Conservation (phyloP, 2,329 filamentous ascomycete species). For the Claviceps maximensis region DNA sequence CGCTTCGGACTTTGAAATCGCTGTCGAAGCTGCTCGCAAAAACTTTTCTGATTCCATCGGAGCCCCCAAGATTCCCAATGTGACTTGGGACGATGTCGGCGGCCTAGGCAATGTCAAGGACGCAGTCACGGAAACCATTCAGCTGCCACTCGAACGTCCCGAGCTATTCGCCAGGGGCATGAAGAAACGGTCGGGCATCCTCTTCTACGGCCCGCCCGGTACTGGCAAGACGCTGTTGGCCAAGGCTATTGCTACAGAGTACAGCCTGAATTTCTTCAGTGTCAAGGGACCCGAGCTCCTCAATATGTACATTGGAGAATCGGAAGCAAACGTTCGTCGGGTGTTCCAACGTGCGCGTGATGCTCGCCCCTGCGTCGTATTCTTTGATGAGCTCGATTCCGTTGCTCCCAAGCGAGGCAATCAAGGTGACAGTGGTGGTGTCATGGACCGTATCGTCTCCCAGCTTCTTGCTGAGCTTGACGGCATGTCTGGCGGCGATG, state of each 20-base stretch:
- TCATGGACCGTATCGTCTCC: constrained; percentile 95
- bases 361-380: constrained; percentile 77
- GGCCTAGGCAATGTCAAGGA: constrained; percentile 90
- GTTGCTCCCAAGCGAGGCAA: constrained; percentile 95
- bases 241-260: constrained; percentile 87
- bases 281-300: constrained; percentile 85
- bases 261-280: constrained; percentile 87
- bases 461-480: constrained; percentile 91
- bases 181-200: constrained; percentile 90
- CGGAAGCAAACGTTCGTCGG: constrained; percentile 78
- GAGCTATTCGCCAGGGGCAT: constrained; percentile 94
- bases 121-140: constrained; percentile 92
- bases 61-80: constrained; percentile 94
- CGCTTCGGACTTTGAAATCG: constrained; percentile 75
- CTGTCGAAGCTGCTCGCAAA: constrained; percentile 88
- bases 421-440: constrained; percentile 90
- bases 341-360: constrained; percentile 82
- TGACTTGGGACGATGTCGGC: constrained; percentile 92
- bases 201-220: constrained; percentile 84
- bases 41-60: constrained; percentile 97
- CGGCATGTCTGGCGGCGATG: constrained; percentile 90
- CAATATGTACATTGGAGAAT: constrained; percentile 95
- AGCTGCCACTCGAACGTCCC: constrained; percentile 77
- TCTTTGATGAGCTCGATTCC: constrained; percentile 87
- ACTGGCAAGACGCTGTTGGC: constrained; percentile 88